These are phyloP conservation scores for Aspergillus ellipticus DNA, from an alignment of 495 filamentous ascomycete genomes.

Conservation along the genomic window DNA sequence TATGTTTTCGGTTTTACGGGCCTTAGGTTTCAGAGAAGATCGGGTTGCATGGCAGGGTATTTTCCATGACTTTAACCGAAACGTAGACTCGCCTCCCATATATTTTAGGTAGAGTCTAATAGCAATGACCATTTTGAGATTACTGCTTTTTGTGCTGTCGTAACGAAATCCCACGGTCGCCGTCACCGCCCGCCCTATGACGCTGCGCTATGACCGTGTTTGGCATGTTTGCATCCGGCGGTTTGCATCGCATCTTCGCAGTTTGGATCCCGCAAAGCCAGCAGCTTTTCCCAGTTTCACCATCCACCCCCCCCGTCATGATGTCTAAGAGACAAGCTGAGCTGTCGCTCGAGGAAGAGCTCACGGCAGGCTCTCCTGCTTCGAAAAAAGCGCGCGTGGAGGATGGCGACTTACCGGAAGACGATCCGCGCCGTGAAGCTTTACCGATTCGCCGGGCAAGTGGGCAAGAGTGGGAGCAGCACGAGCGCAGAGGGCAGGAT, in stretches of 20 bases:
- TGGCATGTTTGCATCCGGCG: conserved; percentile 40
- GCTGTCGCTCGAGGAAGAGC: conserved; percentile 66
- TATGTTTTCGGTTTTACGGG: conserved; percentile 25
- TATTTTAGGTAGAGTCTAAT: conserved; percentile 14
- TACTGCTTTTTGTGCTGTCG: neutral
- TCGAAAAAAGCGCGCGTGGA: conserved; percentile 73
- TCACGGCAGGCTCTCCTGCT: conserved; percentile 59
- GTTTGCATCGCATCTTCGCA: conserved; percentile 15
- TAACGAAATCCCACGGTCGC: neutral
- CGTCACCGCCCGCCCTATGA: conserved; percentile 9
- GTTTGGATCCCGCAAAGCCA: conserved; percentile 12
- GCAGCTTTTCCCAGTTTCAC: conserved; percentile 3
- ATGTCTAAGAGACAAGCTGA: conserved; percentile 80
- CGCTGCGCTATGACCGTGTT: conserved; percentile 26
- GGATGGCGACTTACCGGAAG: conserved; percentile 40
- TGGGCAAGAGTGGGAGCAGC: conserved; percentile 28
- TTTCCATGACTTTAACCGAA: conserved; percentile 16
- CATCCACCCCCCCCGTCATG: conserved; percentile 20
- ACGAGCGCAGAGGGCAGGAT: conserved; percentile 36
- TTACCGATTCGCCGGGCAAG: conserved; percentile 33
- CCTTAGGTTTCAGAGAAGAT: conserved; percentile 19
- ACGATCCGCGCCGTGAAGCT: conserved; percentile 37
- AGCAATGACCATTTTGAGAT: conserved; percentile 8
- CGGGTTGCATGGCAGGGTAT: conserved; percentile 18
- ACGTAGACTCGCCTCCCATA: conserved; percentile 11